Evolutionary conservation across 148 eudicot species (phyloP), one percentile per base, ranked within the genome.

Genomic region (Amaranthus palmeri): DNA sequence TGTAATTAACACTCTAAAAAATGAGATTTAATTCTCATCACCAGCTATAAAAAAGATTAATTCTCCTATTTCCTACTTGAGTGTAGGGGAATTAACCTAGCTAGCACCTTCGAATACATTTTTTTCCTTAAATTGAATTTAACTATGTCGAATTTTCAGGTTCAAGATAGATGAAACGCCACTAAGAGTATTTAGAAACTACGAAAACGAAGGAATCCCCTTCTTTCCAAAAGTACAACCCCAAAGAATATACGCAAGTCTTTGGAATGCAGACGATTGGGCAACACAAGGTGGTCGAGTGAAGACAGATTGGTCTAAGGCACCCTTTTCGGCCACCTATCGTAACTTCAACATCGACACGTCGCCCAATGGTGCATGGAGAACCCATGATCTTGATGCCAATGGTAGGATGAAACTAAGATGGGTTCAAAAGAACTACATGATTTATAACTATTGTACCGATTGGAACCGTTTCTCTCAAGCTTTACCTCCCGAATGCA

Each of bases 251-350:
- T 78, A 81, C 73, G 82, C 85, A 1, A 84, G 87, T 52, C 72
- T 84, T 9, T 84, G 87, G 87, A 79, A 71, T 18, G 87, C 87
- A 5, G 87, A 82, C 46, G 77, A 84, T 54, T 84, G 87, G 87
- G 87, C 87, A 6, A 84, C 87, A 5, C 75, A 79, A 68, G 87
- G 87, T 4, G 87, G 87, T 0, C 52, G 71, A 12, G 71, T 84
- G 1, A 84, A 84, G 74, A 81, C 87, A 1, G 87, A 84, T 50
- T 84, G 87, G 87, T 43, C 80, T 6, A 77, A 79, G 64, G 83
- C 85, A 3, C 87, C 87, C 1, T 84, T 84, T 49, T 67, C 61
- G 0, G 87, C 87, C 2, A 74, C 67, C 51, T 84, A 81, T 54
- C 74, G 81, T 44, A 77, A 77, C 74, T 84, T 79, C 69, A 78